Conservation (phyloP, 2,329 filamentous ascomycete species). For the Seiridium cupressi region DNA sequence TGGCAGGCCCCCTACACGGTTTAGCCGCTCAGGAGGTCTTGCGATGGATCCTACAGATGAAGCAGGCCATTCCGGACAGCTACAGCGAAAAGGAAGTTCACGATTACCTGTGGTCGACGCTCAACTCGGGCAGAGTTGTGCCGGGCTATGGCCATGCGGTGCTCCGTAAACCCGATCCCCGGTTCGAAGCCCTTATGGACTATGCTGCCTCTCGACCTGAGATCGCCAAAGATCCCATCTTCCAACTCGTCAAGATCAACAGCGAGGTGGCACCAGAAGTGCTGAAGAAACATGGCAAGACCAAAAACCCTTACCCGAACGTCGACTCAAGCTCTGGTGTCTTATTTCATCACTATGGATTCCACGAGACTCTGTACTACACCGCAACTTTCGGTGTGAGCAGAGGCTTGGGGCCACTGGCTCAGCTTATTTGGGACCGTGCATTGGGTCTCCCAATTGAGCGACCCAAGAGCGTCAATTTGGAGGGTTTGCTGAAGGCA, state of each 20-base stretch:
- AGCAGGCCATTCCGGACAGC: constrained; percentile 74
- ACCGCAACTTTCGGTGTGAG: constrained; percentile 70
- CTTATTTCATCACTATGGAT: constrained; percentile 96
- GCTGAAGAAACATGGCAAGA: constrained; percentile 94
- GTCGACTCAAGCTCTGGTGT: constrained; percentile 93
- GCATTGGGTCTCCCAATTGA: constrained; percentile 94
- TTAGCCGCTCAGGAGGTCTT: constrained; percentile 96
- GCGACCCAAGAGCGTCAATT: constrained; percentile 95
- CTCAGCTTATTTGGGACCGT: constrained; percentile 94
- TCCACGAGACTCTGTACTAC: constrained; percentile 97
- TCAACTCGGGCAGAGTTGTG: constrained; percentile 91
- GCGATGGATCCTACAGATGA: constrained; percentile 96
- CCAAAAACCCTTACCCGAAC: constrained; percentile 96
- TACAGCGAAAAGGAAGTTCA: constrained; percentile 82
- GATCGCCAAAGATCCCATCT: constrained; percentile 84
- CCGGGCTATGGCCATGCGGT: constrained; percentile 96
- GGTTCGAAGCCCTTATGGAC: constrained; percentile 95
- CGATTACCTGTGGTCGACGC: constrained; percentile 87
- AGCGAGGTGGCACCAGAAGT: constrained; percentile 88
- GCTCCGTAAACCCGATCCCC: constrained; percentile 92
- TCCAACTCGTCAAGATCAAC: constrained; percentile 92
- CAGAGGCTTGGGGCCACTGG: constrained; percentile 78
- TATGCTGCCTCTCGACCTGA: constrained; percentile 83
- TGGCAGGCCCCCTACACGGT: constrained; percentile 88
- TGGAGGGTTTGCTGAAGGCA: constrained; percentile 68